A percentile compares a stretch with the other conserved stretches of the same genome.
These are phyloP conservation scores for Cucurbitaria berberidis DNA, from an alignment of 2,329 filamentous ascomycete species.

Conservation along the genomic window DNA sequence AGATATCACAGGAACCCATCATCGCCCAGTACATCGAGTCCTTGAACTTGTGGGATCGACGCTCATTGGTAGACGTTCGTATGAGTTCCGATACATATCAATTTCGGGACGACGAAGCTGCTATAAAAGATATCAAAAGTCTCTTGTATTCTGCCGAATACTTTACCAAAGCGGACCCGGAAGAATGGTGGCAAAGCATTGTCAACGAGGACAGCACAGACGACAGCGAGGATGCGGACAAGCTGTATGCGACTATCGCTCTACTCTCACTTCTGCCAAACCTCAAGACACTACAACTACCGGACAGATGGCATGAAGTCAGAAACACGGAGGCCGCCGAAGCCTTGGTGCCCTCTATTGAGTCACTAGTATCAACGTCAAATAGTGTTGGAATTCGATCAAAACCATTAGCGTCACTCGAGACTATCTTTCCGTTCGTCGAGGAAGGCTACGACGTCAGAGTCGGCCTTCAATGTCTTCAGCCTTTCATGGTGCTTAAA, in stretches of 20 bases:
- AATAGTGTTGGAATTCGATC: conserved; percentile 13
- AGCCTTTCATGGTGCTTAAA: conserved; percentile 35
- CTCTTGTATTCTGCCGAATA: conserved; percentile 24
- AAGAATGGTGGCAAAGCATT: conserved; percentile 38
- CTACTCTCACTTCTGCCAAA: conserved; percentile 40
- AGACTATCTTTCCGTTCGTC: conserved; percentile 40
- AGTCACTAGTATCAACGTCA: conserved; percentile 22
- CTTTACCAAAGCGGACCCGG: conserved; percentile 21
- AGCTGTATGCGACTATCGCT: conserved; percentile 30
- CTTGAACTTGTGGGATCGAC: conserved; percentile 35
- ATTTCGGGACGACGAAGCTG: conserved; percentile 27
- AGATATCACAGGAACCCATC: conserved; percentile 35
- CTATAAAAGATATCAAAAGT: conserved; percentile 28
- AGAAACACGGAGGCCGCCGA: conserved; percentile 22
- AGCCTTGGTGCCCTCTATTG: conserved; percentile 24
- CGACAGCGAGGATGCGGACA: conserved; percentile 18
- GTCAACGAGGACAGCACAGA: conserved; percentile 25
- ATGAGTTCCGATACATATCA: conserved; percentile 1
- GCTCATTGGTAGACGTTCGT: conserved; percentile 9
- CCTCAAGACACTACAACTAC: conserved; percentile 34
- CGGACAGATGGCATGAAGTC: conserved; percentile 36
- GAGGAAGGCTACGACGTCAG: conserved; percentile 38
- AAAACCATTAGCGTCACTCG: conserved; percentile 29
- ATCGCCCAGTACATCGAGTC: conserved; percentile 39
- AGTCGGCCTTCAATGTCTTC: conserved; percentile 35